Evolutionary conservation across 2,329 filamentous ascomycete genomes (phyloP), one percentile per base, ranked within the genome.

Genomic region (Aspergillus proliferans): DNA sequence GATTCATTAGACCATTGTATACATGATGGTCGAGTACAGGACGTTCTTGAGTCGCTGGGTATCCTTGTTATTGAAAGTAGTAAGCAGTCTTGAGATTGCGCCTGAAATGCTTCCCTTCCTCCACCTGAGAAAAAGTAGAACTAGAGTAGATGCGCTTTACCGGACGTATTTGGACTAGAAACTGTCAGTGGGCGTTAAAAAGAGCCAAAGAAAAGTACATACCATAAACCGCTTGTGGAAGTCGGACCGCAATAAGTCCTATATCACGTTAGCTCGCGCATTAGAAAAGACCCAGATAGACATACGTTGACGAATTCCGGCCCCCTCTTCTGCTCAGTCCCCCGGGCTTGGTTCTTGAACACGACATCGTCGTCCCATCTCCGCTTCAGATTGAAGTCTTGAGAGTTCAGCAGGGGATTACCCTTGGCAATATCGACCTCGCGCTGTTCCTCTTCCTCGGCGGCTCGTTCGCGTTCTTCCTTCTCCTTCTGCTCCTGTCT

Each of bases 341-440:
- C 93, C 51, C 93, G 81, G 30, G 92, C 93, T 73, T 98, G 93
- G 70, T 98, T 98, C 76, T 95, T 97, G 75, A 98, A 98, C 2
- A 98, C 91, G 10, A 98, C 93, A 67, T 98, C 93, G 62, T 98
- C 93, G 60, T 98, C 93, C 93, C 93, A 98, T 59, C 91, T 74
- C 10, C 66, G 62, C 56, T 95, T 96, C 63, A 96, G 85, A 50
- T 85, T 90, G 67, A 94, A 97, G 59, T 95, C 90, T 67, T 88
- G 87, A 45, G 79, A 66, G 59, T 97, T 96, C 49, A 98, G 79
- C 46, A 98, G 73, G 36, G 93, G 93, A 67, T 98, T 98, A 6
- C 93, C 93, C 39, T 87, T 76, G 33, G 93, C 92, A 61, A 97
- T 95, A 61, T 96, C 88, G 56, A 84, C 80, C 70, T 95, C 92